Evolutionary conservation across 768 basidiomycete genomes (phyloP).

Genomic region (Boletales sp.): DNA sequence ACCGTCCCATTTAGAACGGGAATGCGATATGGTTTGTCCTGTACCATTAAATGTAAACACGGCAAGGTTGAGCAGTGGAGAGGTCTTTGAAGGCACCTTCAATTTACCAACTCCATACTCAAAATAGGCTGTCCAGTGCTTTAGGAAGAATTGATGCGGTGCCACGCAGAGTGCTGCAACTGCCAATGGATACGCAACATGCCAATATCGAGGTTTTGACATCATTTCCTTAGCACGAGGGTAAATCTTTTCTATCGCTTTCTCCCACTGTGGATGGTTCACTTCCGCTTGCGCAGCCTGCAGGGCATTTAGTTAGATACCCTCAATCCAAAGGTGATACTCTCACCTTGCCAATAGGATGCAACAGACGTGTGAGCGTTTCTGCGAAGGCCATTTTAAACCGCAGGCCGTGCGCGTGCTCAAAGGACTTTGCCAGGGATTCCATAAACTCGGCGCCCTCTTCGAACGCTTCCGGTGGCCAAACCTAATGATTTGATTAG

Average conservation of each 20-base stretch:
- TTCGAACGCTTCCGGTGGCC: slow-evolving; percentile 91
- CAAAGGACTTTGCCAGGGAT: slow-evolving; percentile 77
- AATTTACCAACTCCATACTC: slow-evolving; percentile 72
- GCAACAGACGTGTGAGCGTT: slow-evolving; percentile 68
- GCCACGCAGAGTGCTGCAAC: slow-evolving; percentile 85
- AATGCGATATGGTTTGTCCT: slow-evolving; percentile 76
- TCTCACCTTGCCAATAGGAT: slow-evolving; percentile 82
- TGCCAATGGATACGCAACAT: slow-evolving; percentile 77
- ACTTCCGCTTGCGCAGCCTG: slow-evolving; percentile 95
- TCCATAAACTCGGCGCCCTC: slow-evolving; percentile 91
- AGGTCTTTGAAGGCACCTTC: slow-evolving; percentile 52
- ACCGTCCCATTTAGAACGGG: slow-evolving; percentile 78
- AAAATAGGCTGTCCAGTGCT: slow-evolving; percentile 74
- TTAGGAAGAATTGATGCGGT: slow-evolving; percentile 79
- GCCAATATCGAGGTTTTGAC: slow-evolving; percentile 87
- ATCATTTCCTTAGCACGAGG: slow-evolving; percentile 84
- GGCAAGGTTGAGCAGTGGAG: not conserved
- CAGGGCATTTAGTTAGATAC: not conserved
- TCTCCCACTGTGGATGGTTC: slow-evolving; percentile 92
- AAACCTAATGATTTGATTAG: slow-evolving; percentile 53
- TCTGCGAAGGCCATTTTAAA: slow-evolving; percentile 87
- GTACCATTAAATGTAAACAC: slow-evolving; percentile 1
- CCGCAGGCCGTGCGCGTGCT: slow-evolving; percentile 76
- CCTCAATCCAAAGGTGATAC: not conserved
- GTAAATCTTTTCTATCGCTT: slow-evolving; percentile 81